Percentiles rank a stretch among this genome's conserved stretches.
Conservation (phyloP, 2,329 filamentous ascomycete species). For the Aquanectria penicillioides region DNA sequence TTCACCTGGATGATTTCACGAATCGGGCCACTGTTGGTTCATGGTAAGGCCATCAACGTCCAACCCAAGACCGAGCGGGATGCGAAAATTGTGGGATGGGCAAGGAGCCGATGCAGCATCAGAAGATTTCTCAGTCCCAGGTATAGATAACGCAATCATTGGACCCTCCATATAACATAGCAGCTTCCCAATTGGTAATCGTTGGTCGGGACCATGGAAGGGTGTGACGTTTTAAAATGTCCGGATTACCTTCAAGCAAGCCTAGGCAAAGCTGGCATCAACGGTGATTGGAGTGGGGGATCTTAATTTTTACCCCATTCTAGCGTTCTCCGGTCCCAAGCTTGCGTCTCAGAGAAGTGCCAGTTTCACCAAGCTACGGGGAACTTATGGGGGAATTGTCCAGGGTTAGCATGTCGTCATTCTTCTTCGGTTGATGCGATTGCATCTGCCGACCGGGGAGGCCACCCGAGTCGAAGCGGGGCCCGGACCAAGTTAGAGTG, state of each 20-base stretch:
- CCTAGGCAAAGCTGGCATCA: no score
- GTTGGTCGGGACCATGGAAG: no score
- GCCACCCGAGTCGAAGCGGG: slow-evolving; percentile 2
- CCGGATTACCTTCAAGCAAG: background rate
- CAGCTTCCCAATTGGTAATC: slow-evolving; percentile 5
- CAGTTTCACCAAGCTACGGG: background rate
- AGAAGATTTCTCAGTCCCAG: slow-evolving; percentile 20
- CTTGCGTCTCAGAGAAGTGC: no score
- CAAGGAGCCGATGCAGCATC: background rate
- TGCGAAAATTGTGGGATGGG: slow-evolving; percentile 1
- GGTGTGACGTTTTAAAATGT: background rate
- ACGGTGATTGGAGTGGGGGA: background rate
- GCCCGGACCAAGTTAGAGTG: background rate
- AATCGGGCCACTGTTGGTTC: slow-evolving; percentile 8
- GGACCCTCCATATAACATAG: background rate
- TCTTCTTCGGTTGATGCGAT: slow-evolving; percentile 14
- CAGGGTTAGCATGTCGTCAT: slow-evolving; percentile 20
- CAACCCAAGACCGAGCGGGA: slow-evolving; percentile 11
- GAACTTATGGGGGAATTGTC: background rate
- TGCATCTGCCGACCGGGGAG: slow-evolving; percentile 17
- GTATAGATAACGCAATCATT: slow-evolving; percentile 22
- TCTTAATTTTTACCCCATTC: background rate
- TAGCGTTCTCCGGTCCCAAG: background rate
- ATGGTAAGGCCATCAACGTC: slow-evolving; percentile 5
- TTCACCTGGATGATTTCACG: background rate